Evolutionary conservation across 257 asterid genomes (phyloP).

Genomic region (Ligustrum vulgare): DNA sequence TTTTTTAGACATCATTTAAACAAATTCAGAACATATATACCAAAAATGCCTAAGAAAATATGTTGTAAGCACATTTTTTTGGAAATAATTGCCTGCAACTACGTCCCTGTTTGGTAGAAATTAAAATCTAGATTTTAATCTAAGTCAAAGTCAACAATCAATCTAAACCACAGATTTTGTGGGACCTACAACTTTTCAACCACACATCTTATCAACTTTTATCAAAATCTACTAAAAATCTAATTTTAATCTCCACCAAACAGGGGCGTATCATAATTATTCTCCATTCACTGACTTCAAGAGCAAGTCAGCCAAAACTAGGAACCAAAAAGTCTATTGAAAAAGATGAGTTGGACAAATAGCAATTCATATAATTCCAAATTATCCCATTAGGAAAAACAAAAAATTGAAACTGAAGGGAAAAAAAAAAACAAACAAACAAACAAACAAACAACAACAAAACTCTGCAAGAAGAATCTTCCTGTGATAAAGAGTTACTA

Average conservation of each 20-base stretch:
- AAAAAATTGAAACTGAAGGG: not conserved
- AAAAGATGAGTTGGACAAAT: not conserved
- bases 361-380: not conserved
- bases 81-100: not conserved
- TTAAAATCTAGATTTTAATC: no score
- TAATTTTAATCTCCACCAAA: no score
- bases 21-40: not conserved
- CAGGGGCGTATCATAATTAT: not conserved
- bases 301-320: constrained; percentile 3
- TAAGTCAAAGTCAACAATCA: no score
- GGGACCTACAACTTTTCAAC: no score
- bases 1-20: not conserved
- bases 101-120: no score
- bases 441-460: no score
- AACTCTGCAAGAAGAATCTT: not conserved
- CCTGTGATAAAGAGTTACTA: not conserved
- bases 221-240: no score
- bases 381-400: no score
- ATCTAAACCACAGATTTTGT: no score
- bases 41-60: not conserved
- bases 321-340: not conserved
- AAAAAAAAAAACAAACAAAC: no score
- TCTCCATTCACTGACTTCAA: not conserved
- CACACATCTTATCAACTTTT: no score
- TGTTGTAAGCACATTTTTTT: not conserved